phyloP scores from a whole-genome alignment of 208 protist genomes.

The Phytomonas serpens region DNA sequence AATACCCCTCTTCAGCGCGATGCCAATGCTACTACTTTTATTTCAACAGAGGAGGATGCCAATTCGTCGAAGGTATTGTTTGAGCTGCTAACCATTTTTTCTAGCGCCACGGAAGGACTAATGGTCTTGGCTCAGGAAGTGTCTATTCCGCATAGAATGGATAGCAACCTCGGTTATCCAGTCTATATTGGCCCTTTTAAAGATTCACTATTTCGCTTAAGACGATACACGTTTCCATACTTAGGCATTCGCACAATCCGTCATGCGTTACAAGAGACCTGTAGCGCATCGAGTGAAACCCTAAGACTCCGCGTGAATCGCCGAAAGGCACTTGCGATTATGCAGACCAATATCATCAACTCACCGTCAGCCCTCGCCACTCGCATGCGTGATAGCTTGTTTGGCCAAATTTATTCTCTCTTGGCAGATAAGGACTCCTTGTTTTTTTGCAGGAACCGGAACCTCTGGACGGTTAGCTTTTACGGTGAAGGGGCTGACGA shows the following conservation, averaged over 20 bases:
- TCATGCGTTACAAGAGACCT: slow-evolving; percentile 23
- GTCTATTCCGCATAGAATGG: slow-evolving; percentile 8
- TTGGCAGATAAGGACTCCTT: slow-evolving; percentile 34
- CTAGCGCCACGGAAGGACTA: not conserved
- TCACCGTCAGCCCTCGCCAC: slow-evolving; percentile 13
- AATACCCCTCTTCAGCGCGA: not conserved
- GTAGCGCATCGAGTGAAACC: slow-evolving; percentile 42
- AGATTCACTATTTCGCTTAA: not conserved
- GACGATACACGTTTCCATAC: slow-evolving; percentile 9
- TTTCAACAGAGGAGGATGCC: not conserved
- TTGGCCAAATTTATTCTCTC: slow-evolving; percentile 83
- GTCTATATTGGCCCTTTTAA: not conserved
- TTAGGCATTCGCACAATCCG: slow-evolving; percentile 6
- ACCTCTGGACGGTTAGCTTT: slow-evolving; percentile 84
- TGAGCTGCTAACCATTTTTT: not conserved
- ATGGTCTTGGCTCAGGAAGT: slow-evolving; percentile 6
- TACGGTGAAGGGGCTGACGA: slow-evolving; percentile 90
- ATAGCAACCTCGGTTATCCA: not conserved
- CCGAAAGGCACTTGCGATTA: slow-evolving; percentile 57
- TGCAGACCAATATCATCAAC: slow-evolving; percentile 29
- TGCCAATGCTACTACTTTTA: not conserved
- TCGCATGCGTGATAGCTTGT: slow-evolving; percentile 63
- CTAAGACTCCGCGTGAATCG: slow-evolving; percentile 80
- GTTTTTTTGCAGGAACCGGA: slow-evolving; percentile 72
- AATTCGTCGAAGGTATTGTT: not conserved